Base-by-base conservation (phyloP, 352 stramenopile genomes). In the Halophytophthora polymorphica region DNA sequence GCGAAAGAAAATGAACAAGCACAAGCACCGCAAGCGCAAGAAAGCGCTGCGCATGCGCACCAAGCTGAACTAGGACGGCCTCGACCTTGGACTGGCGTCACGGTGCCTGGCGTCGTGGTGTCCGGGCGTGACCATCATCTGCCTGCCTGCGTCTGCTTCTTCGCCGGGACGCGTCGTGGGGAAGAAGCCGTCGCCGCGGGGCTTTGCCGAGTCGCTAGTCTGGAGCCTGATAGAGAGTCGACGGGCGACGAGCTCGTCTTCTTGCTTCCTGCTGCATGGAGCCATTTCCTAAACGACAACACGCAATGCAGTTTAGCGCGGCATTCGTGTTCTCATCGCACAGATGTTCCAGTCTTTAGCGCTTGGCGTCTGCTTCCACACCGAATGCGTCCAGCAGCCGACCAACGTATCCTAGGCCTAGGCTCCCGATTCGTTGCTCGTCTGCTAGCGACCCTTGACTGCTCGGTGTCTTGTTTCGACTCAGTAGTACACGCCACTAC, bases 1-100 rank as follows among this genome's bases (percentile, higher is more conserved):
- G 61, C 79, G 84, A 80, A 93, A 93, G 78, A 94, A 94, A 72
- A 96, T 96, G 86, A 96, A 93, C 81, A 96, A 96, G 82, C 86
- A 96, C 80, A 96, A 96, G 80, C 79, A 91, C 67, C 79, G 81
- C 44, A 96, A 96, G 83, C 86, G 86, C 57, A 85, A 81, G 65
- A 96, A 96, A 82, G 83, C 82, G 57, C 53, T 69, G 68, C 83
- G 86, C 54, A 90, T 93, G 78, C 83, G 83, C 61, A 96, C 85
- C 55, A 92, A 94, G 77, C 90, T 90, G 74, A 94, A 91, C 70
- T 94, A 90, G 63, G 65, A 15, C 15, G 19, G 18, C 22, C 14
- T 0, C 18, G 36, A 25, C 17, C 21, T 39, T 11, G 35, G 35
- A 6, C 8, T 31, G 31, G 31, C 31, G 31, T 13, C 7, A 36